Base-by-base conservation (phyloP, 2,329 filamentous ascomycete genomes). In the Diaporthe batatas region DNA sequence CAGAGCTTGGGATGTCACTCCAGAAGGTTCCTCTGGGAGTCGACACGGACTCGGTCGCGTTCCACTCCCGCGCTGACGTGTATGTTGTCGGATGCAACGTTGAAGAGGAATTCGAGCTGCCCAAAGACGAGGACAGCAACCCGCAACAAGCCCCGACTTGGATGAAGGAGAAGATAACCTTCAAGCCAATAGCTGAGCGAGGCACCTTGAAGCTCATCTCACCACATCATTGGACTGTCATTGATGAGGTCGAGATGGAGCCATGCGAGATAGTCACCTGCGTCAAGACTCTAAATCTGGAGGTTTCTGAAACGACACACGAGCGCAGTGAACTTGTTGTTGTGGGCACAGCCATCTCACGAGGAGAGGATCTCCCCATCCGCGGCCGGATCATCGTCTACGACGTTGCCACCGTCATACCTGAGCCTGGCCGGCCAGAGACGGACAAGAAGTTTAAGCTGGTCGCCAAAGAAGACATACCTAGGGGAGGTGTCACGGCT, bases 321-420 rank as follows among this genome's bases (percentile, higher is more conserved):
- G 93, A 98, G 80, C 91, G 94, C 21, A 93, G 91, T 78, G 92
- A 93, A 78, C 88, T 98, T 59, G 88, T 99, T 67, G 91, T 92
- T 0, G 92, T 98, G 1, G 96, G 96, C 18, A 98, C 96, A 0
- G 92, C 94, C 1, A 89, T 96, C 34, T 89, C 92, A n/a, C 92
- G 92, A 74, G 96, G 96, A 53, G 96, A 99, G 82, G 96, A 98
- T 79, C 89, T 97, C 72, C 92, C 95, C 0, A 92, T 95, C 0
- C 91, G 93, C 58, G 96, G 96, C 2, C 90, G 92, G 53, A 90
- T 99, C 51, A 95, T 96, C 78, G 93, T 98, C 62, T 97, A 96
- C 79, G 95, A 98, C 79, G 90, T 99, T 39, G 95, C 97, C 72
- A 90, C 92, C 44, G 96, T 99, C 42, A 96, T 98, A 0, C 96